Base-by-base conservation (phyloP, 2,329 filamentous ascomycete genomes). In the Cladosporium oxysporum region DNA sequence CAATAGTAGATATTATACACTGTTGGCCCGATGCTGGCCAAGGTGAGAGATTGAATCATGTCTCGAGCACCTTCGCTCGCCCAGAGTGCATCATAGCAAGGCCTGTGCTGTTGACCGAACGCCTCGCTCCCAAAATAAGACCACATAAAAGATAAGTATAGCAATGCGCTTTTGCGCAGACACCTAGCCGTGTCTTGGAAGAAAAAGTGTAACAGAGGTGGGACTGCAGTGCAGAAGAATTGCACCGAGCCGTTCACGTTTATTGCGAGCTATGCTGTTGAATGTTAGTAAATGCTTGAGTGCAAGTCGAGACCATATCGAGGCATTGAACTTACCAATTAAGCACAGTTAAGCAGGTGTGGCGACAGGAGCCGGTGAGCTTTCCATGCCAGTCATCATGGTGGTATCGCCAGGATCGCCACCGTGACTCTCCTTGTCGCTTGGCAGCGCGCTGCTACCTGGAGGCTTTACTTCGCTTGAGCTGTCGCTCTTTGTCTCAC, bases 361-460 rank as follows among this genome's bases (percentile, higher is more conserved):
- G 3, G 80, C 79, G 12, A 47, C 41, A 16, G 55, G 76, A 49
- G 75, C 75, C 14, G 76, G 76, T 29, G 76, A 77, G 70, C 76
- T 78, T 55, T 73, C 75, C 33, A 76, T 71, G 23, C 70, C 74
- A 21, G 71, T 73, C 67, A 72, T 73, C 58, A 72, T 69, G 2
- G 67, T 72, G 18, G 71, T 67, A 28, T 74, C 77, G 35, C 69
- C 68, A 66, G 80, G 80, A 41, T 83, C 81, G 44, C 82, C 83
- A n/a, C 79, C 81, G 64, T 83, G 84, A 72, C 85, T 88, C n/a
- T 59, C 57, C 79, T 84, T 86, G 69, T 89, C 87, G 71, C 86
- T 86, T 37, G 83, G 81, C 60, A 87, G 77, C 23, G 82, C 86
- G 70, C 84, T 87, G 77, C 84, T 84, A 73, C 83, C 84, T 66